Evolutionary conservation across 2,329 filamentous ascomycete species (phyloP).

Genomic region (Teratosphaeriaceae sp.): DNA sequence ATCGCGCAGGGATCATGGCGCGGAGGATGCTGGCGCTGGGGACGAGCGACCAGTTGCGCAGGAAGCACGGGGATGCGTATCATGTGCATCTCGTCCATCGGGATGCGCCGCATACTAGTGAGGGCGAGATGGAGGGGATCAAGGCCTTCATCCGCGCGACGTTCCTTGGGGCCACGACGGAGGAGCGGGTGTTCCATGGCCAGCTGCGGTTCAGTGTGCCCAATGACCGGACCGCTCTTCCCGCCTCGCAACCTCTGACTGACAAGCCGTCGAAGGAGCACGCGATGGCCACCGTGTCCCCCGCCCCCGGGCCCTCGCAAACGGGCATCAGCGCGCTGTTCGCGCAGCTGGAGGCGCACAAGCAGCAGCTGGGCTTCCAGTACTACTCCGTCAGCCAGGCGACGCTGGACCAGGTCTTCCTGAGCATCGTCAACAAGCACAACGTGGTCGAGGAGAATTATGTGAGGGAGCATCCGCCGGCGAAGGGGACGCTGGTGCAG

Average conservation of each 20-base stretch:
- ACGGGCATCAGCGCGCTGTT: conserved; percentile 62
- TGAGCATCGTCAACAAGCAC: conserved; percentile 75
- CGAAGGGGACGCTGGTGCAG: background rate
- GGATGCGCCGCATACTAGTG: conserved; percentile 64
- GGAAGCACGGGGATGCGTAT: conserved; percentile 69
- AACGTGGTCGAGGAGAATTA: conserved; percentile 65
- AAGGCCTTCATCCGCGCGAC: conserved; percentile 56
- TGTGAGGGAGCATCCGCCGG: conserved; percentile 4
- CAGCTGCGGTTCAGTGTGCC: conserved; percentile 80
- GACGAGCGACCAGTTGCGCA: conserved; percentile 63
- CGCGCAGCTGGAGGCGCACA: conserved; percentile 64
- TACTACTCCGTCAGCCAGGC: conserved; percentile 85
- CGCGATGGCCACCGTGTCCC: conserved; percentile 7
- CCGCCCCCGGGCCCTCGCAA: conserved; percentile 5
- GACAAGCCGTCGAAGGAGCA: background rate
- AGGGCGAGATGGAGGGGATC: conserved; percentile 61
- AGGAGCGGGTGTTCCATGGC: conserved; percentile 71
- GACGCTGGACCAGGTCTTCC: conserved; percentile 84
- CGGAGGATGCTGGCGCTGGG: conserved; percentile 80
- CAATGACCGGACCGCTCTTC: conserved; percentile 24
- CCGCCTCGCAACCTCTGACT: background rate
- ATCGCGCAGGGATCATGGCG: conserved; percentile 78
- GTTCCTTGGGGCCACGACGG: conserved; percentile 61
- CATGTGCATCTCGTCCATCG: conserved; percentile 75
- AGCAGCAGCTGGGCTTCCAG: conserved; percentile 62